A percentile compares a stretch with the other conserved stretches of the same genome.
Conservation (phyloP, 805 yeast genomes). For the Candida gorgasii region DNA sequence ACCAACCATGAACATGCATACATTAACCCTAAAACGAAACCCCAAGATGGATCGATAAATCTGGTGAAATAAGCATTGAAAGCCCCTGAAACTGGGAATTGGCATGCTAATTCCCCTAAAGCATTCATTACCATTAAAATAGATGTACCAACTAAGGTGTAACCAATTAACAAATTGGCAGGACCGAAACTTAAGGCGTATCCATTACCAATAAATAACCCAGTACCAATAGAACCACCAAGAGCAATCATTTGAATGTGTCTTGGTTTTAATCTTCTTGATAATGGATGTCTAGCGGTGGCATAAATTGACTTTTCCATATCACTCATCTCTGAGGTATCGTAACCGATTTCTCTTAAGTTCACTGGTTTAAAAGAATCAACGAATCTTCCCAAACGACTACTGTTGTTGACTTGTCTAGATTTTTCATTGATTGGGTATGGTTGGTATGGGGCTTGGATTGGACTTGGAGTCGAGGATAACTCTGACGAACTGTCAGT, state of each 20-base stretch:
- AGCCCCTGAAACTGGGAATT: slow-evolving; percentile 40
- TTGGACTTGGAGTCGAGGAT: background rate
- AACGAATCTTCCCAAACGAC: slow-evolving; percentile 18
- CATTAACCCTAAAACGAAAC: slow-evolving; percentile 35
- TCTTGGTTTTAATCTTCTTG: slow-evolving; percentile 57
- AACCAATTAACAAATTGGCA: slow-evolving; percentile 52
- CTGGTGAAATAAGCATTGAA: slow-evolving; percentile 36
- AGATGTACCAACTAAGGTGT: slow-evolving; percentile 54
- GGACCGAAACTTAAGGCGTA: slow-evolving; percentile 44
- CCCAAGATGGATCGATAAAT: slow-evolving; percentile 39
- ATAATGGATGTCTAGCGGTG: slow-evolving; percentile 38
- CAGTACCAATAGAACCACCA: slow-evolving; percentile 76
- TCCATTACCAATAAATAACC: slow-evolving; percentile 50
- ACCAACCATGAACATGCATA: slow-evolving; percentile 38
- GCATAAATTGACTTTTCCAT: slow-evolving; percentile 41
- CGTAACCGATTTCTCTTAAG: slow-evolving; percentile 41
- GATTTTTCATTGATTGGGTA: background rate
- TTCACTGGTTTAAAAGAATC: slow-evolving; percentile 41
- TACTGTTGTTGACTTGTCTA: slow-evolving; percentile 5
- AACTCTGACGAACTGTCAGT: slow-evolving; percentile 4
- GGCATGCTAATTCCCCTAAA: slow-evolving; percentile 63
- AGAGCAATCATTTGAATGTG: slow-evolving; percentile 72
- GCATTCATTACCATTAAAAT: slow-evolving; percentile 58
- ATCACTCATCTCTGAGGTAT: slow-evolving; percentile 39
- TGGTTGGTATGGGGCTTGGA: background rate